Percentiles rank a stretch among this genome's conserved stretches.
Evolutionary conservation across 1,139 yeast genomes (phyloP).

Genomic region (Sugiyamaella neomexicana): DNA sequence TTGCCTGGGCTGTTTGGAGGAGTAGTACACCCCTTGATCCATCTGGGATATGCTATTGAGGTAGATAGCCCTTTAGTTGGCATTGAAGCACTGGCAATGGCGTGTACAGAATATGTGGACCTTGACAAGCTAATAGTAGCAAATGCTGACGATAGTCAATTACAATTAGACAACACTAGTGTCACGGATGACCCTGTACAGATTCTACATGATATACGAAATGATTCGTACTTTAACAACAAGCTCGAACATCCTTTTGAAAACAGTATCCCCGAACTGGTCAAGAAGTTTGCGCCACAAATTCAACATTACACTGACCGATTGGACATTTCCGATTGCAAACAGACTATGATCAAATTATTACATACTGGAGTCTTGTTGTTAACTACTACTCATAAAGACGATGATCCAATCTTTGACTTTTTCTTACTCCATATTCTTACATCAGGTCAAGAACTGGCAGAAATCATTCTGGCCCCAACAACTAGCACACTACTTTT

Average conservation of each 20-base stretch:
- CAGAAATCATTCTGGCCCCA: constrained; percentile 30
- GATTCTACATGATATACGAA: constrained; percentile 27
- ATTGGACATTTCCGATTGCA: constrained; percentile 25
- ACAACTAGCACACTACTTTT: constrained; percentile 22
- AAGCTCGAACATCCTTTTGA: constrained; percentile 18
- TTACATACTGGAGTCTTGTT: constrained; percentile 29
- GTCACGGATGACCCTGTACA: constrained; percentile 22
- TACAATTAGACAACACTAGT: neutral
- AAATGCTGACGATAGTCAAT: neutral
- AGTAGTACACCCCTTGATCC: constrained; percentile 38
- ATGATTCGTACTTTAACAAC: constrained; percentile 27
- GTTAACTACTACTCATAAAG: constrained; percentile 32
- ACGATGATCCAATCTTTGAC: constrained; percentile 31
- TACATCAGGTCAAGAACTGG: constrained; percentile 36
- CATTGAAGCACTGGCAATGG: constrained; percentile 35
- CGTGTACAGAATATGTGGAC: constrained; percentile 25
- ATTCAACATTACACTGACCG: constrained; percentile 27
- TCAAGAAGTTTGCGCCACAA: constrained; percentile 20
- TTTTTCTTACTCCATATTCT: constrained; percentile 38
- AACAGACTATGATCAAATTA: constrained; percentile 26
- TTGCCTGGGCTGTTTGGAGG: constrained; percentile 34
- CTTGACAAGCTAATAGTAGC: constrained; percentile 1
- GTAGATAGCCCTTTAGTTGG: constrained; percentile 36
- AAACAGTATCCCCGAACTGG: constrained; percentile 7
- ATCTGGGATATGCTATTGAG: constrained; percentile 40